Conservation (phyloP, 179 eudicot species). For the Corrigiola litoralis region DNA sequence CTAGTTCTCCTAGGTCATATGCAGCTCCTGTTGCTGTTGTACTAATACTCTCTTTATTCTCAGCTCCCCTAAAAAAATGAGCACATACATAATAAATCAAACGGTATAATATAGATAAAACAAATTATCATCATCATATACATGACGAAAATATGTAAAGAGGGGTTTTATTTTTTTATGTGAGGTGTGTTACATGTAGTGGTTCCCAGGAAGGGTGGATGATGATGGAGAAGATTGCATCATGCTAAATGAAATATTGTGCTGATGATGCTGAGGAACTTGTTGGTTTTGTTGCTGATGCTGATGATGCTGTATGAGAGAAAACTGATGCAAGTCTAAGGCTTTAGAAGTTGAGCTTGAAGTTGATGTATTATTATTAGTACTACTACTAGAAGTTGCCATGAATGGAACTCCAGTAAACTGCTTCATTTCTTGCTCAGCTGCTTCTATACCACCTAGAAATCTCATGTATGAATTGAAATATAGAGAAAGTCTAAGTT, state of each 20-base stretch:
- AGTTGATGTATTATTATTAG: not conserved
- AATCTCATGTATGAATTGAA: not conserved
- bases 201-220: conserved; percentile 26
- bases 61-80: not conserved
- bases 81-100: not conserved
- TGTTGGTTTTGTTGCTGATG: conserved; percentile 14
- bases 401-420: conserved; percentile 15
- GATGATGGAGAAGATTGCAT: conserved; percentile 40
- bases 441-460: conserved; percentile 1
- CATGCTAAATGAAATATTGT: conserved; percentile 29
- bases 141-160: not conserved
- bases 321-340: conserved; percentile 22
- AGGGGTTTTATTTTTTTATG: too few species aligned
- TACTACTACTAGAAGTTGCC: not conserved
- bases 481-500: not conserved
- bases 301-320: conserved; percentile 15
- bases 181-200: not conserved
- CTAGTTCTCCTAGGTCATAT: conserved; percentile 78
- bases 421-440: conserved; percentile 1
- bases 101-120: not conserved
- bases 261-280: conserved; percentile 15
- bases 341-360: not conserved
- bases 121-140: not conserved
- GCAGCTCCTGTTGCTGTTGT: conserved; percentile 33
- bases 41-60: conserved; percentile 8